Evolutionary conservation across 768 basidiomycete genomes (phyloP).

Genomic region (Rhizopogon sp.): DNA sequence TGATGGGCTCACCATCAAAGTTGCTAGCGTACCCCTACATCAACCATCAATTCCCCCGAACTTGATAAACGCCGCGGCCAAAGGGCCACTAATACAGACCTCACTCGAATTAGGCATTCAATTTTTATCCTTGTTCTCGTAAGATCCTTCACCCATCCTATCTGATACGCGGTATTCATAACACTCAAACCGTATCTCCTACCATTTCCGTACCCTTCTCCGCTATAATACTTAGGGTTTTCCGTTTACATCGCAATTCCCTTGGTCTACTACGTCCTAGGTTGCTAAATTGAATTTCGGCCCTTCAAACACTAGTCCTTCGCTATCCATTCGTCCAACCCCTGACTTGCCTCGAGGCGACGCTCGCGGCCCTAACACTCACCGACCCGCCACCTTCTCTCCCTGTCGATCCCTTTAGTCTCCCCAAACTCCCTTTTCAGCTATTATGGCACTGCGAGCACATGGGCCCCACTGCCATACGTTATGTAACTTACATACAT

Average conservation of each 20-base stretch:
- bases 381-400: not conserved
- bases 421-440: not conserved
- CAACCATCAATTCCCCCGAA: too few relatives aligned
- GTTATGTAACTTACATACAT: not conserved
- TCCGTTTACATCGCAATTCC: not conserved
- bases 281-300: not conserved
- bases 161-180: not conserved
- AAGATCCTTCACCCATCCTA: too few relatives aligned
- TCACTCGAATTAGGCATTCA: not conserved
- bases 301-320: not conserved
- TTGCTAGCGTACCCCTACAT: not conserved
- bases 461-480: not conserved
- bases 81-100: not conserved
- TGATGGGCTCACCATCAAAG: not conserved
- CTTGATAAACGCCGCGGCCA: not conserved
- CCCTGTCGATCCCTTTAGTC: not conserved
- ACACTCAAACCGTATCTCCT: not conserved
- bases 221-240: not conserved
- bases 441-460: not conserved
- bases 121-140: not conserved
- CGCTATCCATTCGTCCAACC: not conserved
- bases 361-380: not conserved
- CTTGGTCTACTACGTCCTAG: not conserved
- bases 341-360: not conserved
- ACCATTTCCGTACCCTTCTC: not conserved